Evolutionary conservation across 2,329 filamentous ascomycete genomes (phyloP).

Genomic region (Colletotrichum sp.): DNA sequence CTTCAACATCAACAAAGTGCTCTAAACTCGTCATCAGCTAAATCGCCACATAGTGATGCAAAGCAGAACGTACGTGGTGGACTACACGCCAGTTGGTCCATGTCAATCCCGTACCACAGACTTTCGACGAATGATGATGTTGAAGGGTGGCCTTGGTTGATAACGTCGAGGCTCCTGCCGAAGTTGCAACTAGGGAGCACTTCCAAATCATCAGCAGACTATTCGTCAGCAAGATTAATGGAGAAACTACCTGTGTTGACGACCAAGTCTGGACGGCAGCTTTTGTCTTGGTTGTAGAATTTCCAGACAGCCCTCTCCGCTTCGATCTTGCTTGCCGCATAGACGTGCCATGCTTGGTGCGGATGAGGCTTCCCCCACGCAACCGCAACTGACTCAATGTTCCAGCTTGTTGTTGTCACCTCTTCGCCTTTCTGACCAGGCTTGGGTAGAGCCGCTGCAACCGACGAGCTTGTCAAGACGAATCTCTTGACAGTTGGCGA

Average conservation of each 20-base stretch:
- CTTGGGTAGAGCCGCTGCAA: conserved; percentile 5
- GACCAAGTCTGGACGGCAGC: conserved; percentile 38
- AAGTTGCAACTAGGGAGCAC: conserved; percentile 34
- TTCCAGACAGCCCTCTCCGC: conserved; percentile 43
- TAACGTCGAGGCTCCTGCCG: conserved; percentile 24
- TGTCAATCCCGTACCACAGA: conserved; percentile 27
- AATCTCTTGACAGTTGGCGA: conserved; percentile 42
- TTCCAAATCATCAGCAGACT: background rate
- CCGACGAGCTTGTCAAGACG: conserved; percentile 35
- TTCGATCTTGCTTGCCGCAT: conserved; percentile 43
- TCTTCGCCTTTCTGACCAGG: background rate
- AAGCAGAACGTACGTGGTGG: background rate
- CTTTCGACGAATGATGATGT: conserved; percentile 25
- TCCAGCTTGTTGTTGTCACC: conserved; percentile 36
- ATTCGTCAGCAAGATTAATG: conserved; percentile 26
- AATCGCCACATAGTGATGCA: background rate
- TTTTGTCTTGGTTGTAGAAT: conserved; percentile 34
- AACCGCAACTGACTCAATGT: conserved; percentile 33
- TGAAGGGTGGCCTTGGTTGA: conserved; percentile 26
- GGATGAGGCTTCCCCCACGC: conserved; percentile 39
- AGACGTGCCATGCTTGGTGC: conserved; percentile 32
- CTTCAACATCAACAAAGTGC: conserved; percentile 52
- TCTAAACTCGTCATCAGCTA: conserved; percentile 29
- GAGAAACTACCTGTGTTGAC: conserved; percentile 30
- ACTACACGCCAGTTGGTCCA: background rate